These are phyloP conservation scores for Erigeron philadelphicus DNA, from an alignment of 140 eudicot species.

Conservation along the genomic window DNA sequence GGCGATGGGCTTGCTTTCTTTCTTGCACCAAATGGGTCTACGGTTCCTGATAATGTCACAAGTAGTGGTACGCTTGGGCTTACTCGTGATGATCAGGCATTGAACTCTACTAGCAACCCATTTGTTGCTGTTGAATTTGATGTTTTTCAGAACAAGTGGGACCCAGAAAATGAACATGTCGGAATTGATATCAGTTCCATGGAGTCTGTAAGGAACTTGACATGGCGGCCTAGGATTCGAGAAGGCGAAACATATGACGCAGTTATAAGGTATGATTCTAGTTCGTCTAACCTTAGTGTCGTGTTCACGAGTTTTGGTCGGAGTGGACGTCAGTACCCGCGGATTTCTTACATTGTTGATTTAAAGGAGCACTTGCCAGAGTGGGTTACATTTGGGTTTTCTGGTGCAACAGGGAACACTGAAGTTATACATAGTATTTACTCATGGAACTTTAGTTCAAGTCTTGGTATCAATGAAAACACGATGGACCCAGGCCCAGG, in stretches of 20 bases:
- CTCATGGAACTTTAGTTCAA: slow-evolving; percentile 49
- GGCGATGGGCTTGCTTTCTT: slow-evolving; percentile 51
- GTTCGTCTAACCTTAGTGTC: slow-evolving; percentile 40
- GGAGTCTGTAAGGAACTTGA: slow-evolving; percentile 30
- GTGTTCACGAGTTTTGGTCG: slow-evolving; percentile 28
- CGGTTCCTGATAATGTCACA: slow-evolving; percentile 19
- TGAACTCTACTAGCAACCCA: slow-evolving; percentile 26
- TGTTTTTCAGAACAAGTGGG: slow-evolving; percentile 37
- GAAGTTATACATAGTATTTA: slow-evolving; percentile 31
- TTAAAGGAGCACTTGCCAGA: slow-evolving; percentile 45
- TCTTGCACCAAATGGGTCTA: slow-evolving; percentile 46
- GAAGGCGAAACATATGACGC: slow-evolving; percentile 32
- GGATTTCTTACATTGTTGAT: slow-evolving; percentile 34
- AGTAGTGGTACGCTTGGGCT: slow-evolving; percentile 48
- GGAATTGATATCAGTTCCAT: slow-evolving; percentile 49
- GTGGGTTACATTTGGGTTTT: slow-evolving; percentile 44
- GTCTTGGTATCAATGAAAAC: slow-evolving; percentile 20
- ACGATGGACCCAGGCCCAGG: slow-evolving; percentile 13
- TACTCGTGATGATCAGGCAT: slow-evolving; percentile 11
- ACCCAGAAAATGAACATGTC: slow-evolving; percentile 40
- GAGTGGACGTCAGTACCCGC: slow-evolving; percentile 1
- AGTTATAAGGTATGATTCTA: slow-evolving; percentile 39
- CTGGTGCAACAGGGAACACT: slow-evolving; percentile 37
- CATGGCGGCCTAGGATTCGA: slow-evolving; percentile 35
- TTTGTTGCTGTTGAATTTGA: slow-evolving; percentile 67